Base-by-base conservation (phyloP, 768 basidiomycete species). In the Chalciporus sphaerocephalus region DNA sequence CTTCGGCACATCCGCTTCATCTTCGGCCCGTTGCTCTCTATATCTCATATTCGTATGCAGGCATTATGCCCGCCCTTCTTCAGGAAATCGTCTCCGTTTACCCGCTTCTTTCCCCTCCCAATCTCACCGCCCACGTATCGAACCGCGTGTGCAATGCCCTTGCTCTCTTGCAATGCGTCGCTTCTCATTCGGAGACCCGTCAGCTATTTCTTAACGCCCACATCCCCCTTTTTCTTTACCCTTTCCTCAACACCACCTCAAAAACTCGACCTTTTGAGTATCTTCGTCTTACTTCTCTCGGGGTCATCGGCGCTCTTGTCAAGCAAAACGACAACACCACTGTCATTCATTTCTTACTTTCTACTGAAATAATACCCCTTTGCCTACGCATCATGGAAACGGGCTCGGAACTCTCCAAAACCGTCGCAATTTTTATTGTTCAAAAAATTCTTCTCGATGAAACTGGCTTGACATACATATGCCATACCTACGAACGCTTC, bases 301-400 rank as follows among this genome's bases (percentile, higher is more conserved):
- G 96, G 28, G 96, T 99, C 51, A 99, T 99, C 54, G 96, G 96
- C 33, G 96, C 96, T 16, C 81, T 99, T 40, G 96, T 99, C 63
- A 99, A 99, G 91, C 95, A 98, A 92, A 97, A 98, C 63, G 96
- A 99, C 69, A 99, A 99, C 69, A 92, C 85, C 59, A 87, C 95
- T 45, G 96, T 99, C 55, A 98, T 99, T 67, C 95, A 97, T 71
- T 99, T 99, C 75, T 78, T 99, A 34, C 81, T 99, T 36, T 96
- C 94, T 4, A 99, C 96, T 43, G 96, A 99, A 74, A 99, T 99
- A 66, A 99, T 99, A 62, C 96, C 96, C 27, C 86, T 99, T 53
- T 99, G 96, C 65, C 81, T 99, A 40, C 87, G 96, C 42, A 99
- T 99, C 67, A 99, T 99, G 96, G 96, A 99, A 68, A 97, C 96